Conservation (phyloP, 2,329 filamentous ascomycete genomes). For the Penicillium corylophilum region DNA sequence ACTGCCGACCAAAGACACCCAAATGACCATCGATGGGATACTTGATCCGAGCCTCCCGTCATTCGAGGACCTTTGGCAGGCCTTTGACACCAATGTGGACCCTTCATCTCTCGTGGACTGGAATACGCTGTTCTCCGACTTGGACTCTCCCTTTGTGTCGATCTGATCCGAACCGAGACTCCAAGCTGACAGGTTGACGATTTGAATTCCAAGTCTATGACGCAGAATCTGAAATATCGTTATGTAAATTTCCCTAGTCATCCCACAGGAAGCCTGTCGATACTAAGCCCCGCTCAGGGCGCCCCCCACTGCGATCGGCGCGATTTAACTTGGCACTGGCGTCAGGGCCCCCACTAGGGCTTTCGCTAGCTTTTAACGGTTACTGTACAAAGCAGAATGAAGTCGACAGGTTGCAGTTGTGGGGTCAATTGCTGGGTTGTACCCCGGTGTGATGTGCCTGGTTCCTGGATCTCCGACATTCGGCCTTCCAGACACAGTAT, state of each 20-base stretch:
- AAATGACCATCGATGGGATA: not conserved
- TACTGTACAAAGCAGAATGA: not conserved
- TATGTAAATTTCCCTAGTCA: not conserved
- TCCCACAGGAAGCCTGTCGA: not conserved
- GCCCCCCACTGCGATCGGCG: slow-evolving; percentile 9
- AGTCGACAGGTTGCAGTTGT: not conserved
- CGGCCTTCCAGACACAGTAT: not conserved
- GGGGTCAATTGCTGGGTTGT: not conserved
- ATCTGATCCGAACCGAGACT: not conserved
- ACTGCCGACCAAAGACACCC: not conserved
- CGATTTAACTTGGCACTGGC: slow-evolving; percentile 10
- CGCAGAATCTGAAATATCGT: not conserved
- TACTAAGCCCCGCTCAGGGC: not conserved
- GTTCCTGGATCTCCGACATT: not conserved
- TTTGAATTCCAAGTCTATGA: not conserved
- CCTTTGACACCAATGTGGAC: slow-evolving; percentile 20
- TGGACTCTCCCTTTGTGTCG: slow-evolving; percentile 18
- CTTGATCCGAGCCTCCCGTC: slow-evolving; percentile 11
- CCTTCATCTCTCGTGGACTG: slow-evolving; percentile 17
- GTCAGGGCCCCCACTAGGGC: slow-evolving; percentile 5
- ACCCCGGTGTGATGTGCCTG: not conserved
- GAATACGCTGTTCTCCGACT: slow-evolving; percentile 17
- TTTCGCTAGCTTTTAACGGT: slow-evolving; percentile 2
- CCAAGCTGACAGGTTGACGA: not conserved
- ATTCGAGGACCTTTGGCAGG: slow-evolving; percentile 21